Conservation (phyloP, 2,329 filamentous ascomycete genomes). For the Ophiocordyceps australis region DNA sequence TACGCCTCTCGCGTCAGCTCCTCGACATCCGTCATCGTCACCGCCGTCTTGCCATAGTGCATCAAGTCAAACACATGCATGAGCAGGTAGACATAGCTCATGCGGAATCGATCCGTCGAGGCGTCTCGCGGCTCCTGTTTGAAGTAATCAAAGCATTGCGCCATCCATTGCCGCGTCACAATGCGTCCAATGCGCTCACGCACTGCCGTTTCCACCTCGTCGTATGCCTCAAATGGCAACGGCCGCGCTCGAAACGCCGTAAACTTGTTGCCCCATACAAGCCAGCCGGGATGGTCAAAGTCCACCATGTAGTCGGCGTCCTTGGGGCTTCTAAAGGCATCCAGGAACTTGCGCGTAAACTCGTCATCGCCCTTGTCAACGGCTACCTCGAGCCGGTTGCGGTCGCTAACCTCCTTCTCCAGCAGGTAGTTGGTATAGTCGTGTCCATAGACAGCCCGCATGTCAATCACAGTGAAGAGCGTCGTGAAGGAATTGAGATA, state of each 20-base stretch:
- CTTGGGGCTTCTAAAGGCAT: conserved; percentile 52
- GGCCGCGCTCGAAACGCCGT: conserved; percentile 61
- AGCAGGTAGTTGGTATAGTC: conserved; percentile 74
- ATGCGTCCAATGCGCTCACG: conserved; percentile 65
- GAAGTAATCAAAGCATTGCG: conserved; percentile 75
- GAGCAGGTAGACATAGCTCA: conserved; percentile 71
- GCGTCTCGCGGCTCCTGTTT: conserved; percentile 88
- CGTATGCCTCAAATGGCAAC: conserved; percentile 50
- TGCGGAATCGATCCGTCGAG: conserved; percentile 69
- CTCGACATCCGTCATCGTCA: conserved; percentile 76
- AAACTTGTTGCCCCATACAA: conserved; percentile 85
- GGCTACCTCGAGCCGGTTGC: conserved; percentile 56
- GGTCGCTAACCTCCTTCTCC: conserved; percentile 53
- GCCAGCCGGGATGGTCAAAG: conserved; percentile 83
- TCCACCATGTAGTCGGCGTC: conserved; percentile 75
- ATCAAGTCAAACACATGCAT: conserved; percentile 85
- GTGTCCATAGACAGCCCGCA: conserved; percentile 71
- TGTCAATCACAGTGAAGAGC: conserved; percentile 72
- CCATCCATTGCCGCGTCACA: conserved; percentile 72
- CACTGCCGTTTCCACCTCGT: conserved; percentile 57
- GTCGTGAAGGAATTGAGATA: conserved; percentile 63
- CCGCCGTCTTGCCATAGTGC: conserved; percentile 57
- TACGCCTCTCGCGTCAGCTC: conserved; percentile 62
- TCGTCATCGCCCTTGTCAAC: conserved; percentile 57
- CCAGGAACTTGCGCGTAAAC: conserved; percentile 66